Conservation (phyloP, 768 basidiomycete species). For the Boletus reticuloceps region DNA sequence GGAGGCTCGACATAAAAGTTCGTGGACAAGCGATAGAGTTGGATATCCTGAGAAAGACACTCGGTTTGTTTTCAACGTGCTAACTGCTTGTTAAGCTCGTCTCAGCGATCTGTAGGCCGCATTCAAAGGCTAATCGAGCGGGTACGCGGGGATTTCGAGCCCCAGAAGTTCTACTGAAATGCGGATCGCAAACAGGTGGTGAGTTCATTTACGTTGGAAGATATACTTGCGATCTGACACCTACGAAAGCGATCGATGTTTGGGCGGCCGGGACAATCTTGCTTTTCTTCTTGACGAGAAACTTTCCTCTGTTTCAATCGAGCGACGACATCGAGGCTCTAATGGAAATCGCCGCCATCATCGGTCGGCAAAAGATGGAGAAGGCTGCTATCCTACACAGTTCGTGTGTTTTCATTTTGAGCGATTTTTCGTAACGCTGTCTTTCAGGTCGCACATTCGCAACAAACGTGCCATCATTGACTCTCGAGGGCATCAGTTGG, state of each 20-base stretch:
- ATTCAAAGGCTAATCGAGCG: conserved; percentile 91
- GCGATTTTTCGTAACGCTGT: conserved; percentile 2
- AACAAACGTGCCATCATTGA: conserved; percentile 84
- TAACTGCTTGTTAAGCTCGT: background rate
- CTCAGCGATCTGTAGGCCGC: conserved; percentile 47
- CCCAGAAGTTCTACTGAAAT: conserved; percentile 94
- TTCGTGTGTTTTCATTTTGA: conserved; percentile 37
- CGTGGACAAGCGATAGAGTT: conserved; percentile 60
- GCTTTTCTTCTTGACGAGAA: conserved; percentile 86
- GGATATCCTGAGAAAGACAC: conserved; percentile 77
- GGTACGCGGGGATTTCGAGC: conserved; percentile 97
- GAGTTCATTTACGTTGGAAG: conserved; percentile 25
- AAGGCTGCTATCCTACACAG: conserved; percentile 85
- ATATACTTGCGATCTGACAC: conserved; percentile 8
- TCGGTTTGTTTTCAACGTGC: conserved; percentile 42
- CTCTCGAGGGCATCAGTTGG: conserved; percentile 66
- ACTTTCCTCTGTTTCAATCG: conserved; percentile 93
- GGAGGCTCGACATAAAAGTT: conserved; percentile 56
- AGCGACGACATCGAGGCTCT: conserved; percentile 93
- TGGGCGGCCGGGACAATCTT: conserved; percentile 95
- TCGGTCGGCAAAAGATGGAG: conserved; percentile 83
- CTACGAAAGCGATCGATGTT: conserved; percentile 79
- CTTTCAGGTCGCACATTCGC: conserved; percentile 78
- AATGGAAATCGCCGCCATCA: conserved; percentile 88
- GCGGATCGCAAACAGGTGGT: conserved; percentile 91